Base-by-base conservation (phyloP, 495 filamentous ascomycete genomes). In the Annulohypoxylon bovei region DNA sequence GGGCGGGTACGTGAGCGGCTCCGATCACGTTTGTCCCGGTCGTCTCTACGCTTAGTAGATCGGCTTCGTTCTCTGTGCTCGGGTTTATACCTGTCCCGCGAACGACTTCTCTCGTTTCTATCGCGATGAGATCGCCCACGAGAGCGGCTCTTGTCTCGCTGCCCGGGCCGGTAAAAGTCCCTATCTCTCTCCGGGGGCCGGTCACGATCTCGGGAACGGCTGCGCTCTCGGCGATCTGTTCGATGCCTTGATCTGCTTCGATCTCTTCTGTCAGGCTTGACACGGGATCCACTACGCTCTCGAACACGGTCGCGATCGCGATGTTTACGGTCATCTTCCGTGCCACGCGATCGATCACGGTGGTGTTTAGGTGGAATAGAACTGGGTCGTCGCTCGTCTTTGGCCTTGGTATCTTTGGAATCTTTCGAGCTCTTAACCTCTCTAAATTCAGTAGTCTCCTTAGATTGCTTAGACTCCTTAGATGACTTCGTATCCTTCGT, bases 11-110 rank as follows among this genome's bases (percentile, higher is more conserved):
- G 69, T 20, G 68, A 78, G 8, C 67, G 68, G 44, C 76, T 79
- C 18, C 73, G 65, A 14, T 75, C 78, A 12, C 72, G 77, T 49
- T 59, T 70, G 25, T 77, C 75, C 35, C 68, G 66, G 39, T 75
- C 76, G 0, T 68, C 47, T 57, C 78, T 76, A 11, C 64, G 59
- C 28, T 75, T 71, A 23, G 82, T 71, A 32, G 82, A 81, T 32
- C 78, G 79, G 55, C 81, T 84, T 12, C 77, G 77, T 5, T 83
- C 82, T 67, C 75, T 77, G 6, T 75, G 79, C 14, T 79, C 78
- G 35, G 73, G 68, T 46, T 73, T 76, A 27, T 77, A 77, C 12
- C 75, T 67, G 37, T 77, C 75, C 18, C 68, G 56, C n/a, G 75
- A 77, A 37, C 72, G 72, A 20, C 71, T 76, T 62, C 71, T 73